Evolutionary conservation across 2,329 filamentous ascomycete species (phyloP).

Genomic region (Arthroderma sp.): DNA sequence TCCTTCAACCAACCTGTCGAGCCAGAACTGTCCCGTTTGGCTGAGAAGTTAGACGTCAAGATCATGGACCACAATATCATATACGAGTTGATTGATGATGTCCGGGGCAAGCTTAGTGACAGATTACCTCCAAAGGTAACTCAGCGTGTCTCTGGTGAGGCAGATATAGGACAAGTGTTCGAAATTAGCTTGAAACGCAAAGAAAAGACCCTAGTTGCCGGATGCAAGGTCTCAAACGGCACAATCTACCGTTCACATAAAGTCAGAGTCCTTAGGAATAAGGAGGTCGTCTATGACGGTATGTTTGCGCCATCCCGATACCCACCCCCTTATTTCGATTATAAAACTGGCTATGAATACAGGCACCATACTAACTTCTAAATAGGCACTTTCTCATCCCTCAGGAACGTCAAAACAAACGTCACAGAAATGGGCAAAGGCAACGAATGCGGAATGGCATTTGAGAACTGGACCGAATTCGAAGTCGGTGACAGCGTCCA

Average conservation of each 20-base stretch:
- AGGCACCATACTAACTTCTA: neutral
- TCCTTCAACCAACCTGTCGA: constrained; percentile 71
- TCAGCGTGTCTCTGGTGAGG: constrained; percentile 68
- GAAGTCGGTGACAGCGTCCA: constrained; percentile 74
- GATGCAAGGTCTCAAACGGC: constrained; percentile 77
- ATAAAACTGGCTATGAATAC: neutral
- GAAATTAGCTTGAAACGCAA: constrained; percentile 66
- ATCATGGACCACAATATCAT: constrained; percentile 69
- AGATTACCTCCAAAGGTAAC: constrained; percentile 54
- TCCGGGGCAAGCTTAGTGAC: constrained; percentile 49
- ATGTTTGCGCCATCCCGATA: constrained; percentile 26
- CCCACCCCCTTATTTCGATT: neutral
- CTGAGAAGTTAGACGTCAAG: constrained; percentile 56
- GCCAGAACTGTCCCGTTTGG: constrained; percentile 53
- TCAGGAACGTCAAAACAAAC: constrained; percentile 90
- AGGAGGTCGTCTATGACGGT: constrained; percentile 70
- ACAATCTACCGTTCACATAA: constrained; percentile 48
- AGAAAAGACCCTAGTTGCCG: constrained; percentile 62
- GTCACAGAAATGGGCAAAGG: constrained; percentile 81
- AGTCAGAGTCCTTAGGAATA: constrained; percentile 58
- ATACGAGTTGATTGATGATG: constrained; percentile 38
- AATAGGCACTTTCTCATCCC: constrained; percentile 60
- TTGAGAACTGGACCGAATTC: constrained; percentile 68
- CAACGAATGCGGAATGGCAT: constrained; percentile 81
- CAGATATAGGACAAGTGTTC: constrained; percentile 72